These are phyloP conservation scores for Metarhizium brunneum DNA, from an alignment of 2,329 filamentous ascomycete genomes.

Conservation along the genomic window DNA sequence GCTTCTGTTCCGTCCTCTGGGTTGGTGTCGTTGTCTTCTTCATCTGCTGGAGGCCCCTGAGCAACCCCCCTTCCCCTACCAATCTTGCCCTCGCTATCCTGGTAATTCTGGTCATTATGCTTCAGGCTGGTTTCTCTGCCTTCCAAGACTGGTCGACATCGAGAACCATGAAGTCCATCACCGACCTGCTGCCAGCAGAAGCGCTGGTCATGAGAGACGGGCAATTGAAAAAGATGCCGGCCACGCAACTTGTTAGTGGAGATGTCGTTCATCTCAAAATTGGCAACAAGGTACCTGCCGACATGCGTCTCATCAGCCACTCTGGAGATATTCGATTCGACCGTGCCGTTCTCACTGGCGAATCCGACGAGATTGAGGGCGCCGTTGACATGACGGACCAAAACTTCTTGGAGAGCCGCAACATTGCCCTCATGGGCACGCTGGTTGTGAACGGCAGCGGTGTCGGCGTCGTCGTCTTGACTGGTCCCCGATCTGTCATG, in stretches of 20 bases:
- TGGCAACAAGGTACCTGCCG: slow-evolving; percentile 39
- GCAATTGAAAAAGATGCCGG: slow-evolving; percentile 27
- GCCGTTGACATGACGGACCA: slow-evolving; percentile 27
- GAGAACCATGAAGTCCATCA: slow-evolving; percentile 37
- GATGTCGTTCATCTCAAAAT: slow-evolving; percentile 36
- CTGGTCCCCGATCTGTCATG: slow-evolving; percentile 30
- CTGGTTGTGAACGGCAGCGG: slow-evolving; percentile 31
- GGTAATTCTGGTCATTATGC: slow-evolving; percentile 35
- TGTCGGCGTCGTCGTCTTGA: slow-evolving; percentile 29
- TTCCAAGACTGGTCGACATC: slow-evolving; percentile 39
- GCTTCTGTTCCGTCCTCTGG: slow-evolving; percentile 38
- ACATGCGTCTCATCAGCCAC: slow-evolving; percentile 31
- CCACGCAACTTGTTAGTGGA: slow-evolving; percentile 34
- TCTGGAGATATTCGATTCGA: slow-evolving; percentile 35
- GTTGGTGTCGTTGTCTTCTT: slow-evolving; percentile 38
- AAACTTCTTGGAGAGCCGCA: slow-evolving; percentile 33
- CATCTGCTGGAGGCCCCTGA: slow-evolving; percentile 37
- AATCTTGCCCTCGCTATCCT: slow-evolving; percentile 37
- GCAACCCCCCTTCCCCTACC: slow-evolving; percentile 30
- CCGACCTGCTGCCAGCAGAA: slow-evolving; percentile 33
- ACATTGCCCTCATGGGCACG: slow-evolving; percentile 34
- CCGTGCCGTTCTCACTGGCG: slow-evolving; percentile 30
- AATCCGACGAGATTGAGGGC: slow-evolving; percentile 31
- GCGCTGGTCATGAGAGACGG: slow-evolving; percentile 35
- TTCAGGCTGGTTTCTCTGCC: slow-evolving; percentile 35